Conservation (phyloP, 2,329 filamentous ascomycete genomes). For the Stagonosporopsis vannaccii region DNA sequence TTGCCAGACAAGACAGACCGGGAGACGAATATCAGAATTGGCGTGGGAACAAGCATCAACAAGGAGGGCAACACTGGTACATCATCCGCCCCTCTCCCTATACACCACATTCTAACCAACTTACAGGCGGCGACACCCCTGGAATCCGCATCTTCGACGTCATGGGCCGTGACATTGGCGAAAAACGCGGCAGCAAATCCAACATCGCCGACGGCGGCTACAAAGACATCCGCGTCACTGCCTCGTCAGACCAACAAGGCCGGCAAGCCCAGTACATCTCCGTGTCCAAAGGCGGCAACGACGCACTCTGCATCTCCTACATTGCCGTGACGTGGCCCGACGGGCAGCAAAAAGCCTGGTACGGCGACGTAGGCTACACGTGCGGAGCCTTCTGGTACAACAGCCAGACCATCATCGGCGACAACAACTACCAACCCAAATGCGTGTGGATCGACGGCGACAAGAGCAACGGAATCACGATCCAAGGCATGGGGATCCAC, state of each 20-base stretch:
- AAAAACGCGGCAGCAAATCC: conserved; percentile 9
- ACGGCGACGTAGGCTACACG: conserved; percentile 19
- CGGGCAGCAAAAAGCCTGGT: conserved; percentile 20
- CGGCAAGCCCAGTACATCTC: conserved; percentile 19
- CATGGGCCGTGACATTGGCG: conserved; percentile 10
- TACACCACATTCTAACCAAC: not conserved
- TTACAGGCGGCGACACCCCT: conserved; percentile 6
- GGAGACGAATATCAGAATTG: conserved; percentile 7
- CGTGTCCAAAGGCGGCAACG: conserved; percentile 13
- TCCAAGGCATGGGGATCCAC: conserved; percentile 23
- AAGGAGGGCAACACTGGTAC: conserved; percentile 5
- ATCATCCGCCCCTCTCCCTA: not conserved
- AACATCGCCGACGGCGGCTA: conserved; percentile 10
- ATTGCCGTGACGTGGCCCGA: conserved; percentile 23
- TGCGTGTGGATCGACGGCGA: conserved; percentile 25
- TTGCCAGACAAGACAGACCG: conserved; percentile 3
- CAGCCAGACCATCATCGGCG: conserved; percentile 16
- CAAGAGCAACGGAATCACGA: conserved; percentile 15
- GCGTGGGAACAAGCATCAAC: conserved; percentile 6
- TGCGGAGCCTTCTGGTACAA: conserved; percentile 24
- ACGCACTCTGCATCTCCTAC: conserved; percentile 26
- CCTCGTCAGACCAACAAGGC: not conserved
- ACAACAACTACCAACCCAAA: conserved; percentile 18
- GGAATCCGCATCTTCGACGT: conserved; percentile 12
- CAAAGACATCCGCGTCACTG: conserved; percentile 7